Base-by-base conservation (phyloP, 2,329 filamentous ascomycete genomes). In the Hymenoscyphus occultus region DNA sequence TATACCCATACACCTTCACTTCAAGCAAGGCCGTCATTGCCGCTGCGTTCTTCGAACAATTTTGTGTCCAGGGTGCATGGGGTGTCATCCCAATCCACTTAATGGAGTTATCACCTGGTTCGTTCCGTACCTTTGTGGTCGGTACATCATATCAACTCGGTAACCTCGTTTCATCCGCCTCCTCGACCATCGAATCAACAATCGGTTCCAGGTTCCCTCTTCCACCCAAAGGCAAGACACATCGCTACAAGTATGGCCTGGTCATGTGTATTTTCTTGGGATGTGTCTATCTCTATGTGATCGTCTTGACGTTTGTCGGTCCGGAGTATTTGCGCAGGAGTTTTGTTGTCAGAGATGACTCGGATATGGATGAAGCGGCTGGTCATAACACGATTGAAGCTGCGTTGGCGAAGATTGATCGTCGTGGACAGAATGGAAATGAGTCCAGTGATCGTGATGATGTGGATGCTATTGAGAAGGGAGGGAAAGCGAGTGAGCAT, bases 211-310 rank as follows among this genome's bases (percentile, higher is more conserved):
- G 79, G 84, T 95, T 92, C 75, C 91, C 91, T 0, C 81, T 96
- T 2, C 81, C 87, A 0, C 79, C 84, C 0, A 83, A 82, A 0
- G 75, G 81, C 19, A 74, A 77, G 0, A 82, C 79, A 0, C 76
- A 78, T 58, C 80, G 89, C 2, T 92, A 89, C 76, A 80, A 91
- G 65, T 96, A 96, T 71, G 92, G 91, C 48, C 88, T 88, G 71
- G 92, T 96, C 10, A 94, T 96, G 69, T 92, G 89, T 74, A 95
- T 96, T 73, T 96, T 97, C 78, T 93, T 97, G 90, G 93, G 64
- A 13, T 65, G 61, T 28, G 61, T 63, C 0, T 96, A 84, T 71
- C 82, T 74, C 32, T 88, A 86, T 66, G 80, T 85, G n/a, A 81
- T 88, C 45, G 1, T 86, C 5, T 74, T 92, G 63, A 88, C 88